Conservation (phyloP, 495 filamentous ascomycete species). For the Lepidopterella palustris region DNA sequence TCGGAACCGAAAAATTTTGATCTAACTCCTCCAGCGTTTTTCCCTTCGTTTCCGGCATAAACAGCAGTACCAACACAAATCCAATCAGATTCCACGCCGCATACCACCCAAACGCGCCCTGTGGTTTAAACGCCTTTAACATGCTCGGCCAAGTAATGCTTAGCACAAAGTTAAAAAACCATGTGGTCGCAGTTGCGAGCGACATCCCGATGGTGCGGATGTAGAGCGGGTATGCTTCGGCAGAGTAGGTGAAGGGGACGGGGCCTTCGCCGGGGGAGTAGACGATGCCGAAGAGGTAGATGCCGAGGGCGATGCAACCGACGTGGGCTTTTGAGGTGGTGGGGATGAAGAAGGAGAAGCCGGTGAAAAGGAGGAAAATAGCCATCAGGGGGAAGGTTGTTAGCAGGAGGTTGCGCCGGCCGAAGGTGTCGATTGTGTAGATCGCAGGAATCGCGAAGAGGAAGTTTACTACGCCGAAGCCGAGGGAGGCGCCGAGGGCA, state of each 20-base stretch:
- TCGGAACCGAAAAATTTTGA: constrained; percentile 43
- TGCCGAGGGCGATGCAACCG: constrained; percentile 58
- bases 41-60: constrained; percentile 48
- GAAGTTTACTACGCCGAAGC: constrained; percentile 74
- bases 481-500: constrained; percentile 62
- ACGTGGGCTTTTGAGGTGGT: constrained; percentile 42
- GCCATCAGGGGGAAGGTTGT: constrained; percentile 73
- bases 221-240: constrained; percentile 72
- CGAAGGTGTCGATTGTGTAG: constrained; percentile 77
- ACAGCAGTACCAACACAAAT: constrained; percentile 51
- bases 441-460: constrained; percentile 72
- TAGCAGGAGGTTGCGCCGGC: constrained; percentile 71
- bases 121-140: constrained; percentile 41
- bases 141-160: constrained; percentile 13
- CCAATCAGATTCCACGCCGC: constrained; percentile 51
- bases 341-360: constrained; percentile 73
- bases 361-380: constrained; percentile 67
- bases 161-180: constrained; percentile 12
- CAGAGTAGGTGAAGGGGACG: constrained; percentile 78
- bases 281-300: constrained; percentile 67
- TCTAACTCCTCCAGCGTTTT: constrained; percentile 44
- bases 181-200: constrained; percentile 12
- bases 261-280: constrained; percentile 79
- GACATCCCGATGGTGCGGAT: constrained; percentile 64
- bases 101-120: constrained; percentile 55